Conservation (phyloP, 1,139 yeast species). For the Nakaseomyces nivariensis region DNA sequence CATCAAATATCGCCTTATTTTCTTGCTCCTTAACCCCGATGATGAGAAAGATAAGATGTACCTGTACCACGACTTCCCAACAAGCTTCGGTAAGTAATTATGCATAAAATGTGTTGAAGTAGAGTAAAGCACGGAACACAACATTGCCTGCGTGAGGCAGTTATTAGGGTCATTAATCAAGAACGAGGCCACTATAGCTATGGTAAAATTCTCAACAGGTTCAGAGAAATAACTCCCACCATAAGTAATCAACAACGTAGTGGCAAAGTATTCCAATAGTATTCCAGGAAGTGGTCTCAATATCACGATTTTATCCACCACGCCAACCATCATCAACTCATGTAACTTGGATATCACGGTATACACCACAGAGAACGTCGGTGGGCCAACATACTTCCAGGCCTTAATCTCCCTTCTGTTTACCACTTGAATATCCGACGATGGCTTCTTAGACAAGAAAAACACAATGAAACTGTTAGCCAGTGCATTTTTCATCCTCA, state of each 20-base stretch:
- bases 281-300: slow-evolving; percentile 8
- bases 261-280: slow-evolving; percentile 13
- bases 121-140: slow-evolving; percentile 23
- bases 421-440: slow-evolving; percentile 12
- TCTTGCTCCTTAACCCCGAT: neutral
- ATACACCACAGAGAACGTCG: neutral
- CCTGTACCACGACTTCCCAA: neutral
- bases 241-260: slow-evolving; percentile 16
- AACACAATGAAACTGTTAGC: slow-evolving; percentile 21
- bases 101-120: slow-evolving; percentile 12
- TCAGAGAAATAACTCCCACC: slow-evolving; percentile 17
- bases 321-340: neutral
- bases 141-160: slow-evolving; percentile 21
- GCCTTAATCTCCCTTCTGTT: neutral
- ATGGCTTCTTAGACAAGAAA: slow-evolving; percentile 21
- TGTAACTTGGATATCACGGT: neutral
- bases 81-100: neutral
- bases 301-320: neutral
- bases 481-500: slow-evolving; percentile 19
- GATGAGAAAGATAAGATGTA: neutral
- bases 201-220: slow-evolving; percentile 23
- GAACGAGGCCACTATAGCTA: slow-evolving; percentile 25
- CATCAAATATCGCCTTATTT: neutral
- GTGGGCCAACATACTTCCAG: neutral
- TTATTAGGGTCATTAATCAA: slow-evolving; percentile 26